Percentiles rank a stretch among this genome's conserved stretches.
phyloP scores from a whole-genome alignment of 2,329 filamentous ascomycete species.

The Xylariaceae sp. region DNA sequence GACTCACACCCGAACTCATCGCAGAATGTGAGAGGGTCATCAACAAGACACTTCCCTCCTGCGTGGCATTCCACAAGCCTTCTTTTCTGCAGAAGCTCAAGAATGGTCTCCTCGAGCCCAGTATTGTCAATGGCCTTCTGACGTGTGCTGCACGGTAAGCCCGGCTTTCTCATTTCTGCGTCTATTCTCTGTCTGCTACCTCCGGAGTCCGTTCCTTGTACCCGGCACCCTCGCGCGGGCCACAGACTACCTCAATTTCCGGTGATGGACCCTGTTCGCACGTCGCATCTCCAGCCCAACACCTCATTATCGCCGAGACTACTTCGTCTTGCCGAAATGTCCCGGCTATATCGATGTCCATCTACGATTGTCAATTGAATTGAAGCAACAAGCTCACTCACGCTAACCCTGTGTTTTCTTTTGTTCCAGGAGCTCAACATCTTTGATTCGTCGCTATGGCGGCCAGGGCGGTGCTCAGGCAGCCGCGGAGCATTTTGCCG shows the following conservation, averaged over 20 bases:
- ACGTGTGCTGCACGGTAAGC: conserved; percentile 57
- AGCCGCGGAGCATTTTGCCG: conserved; percentile 58
- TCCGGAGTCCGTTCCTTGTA: conserved; percentile 19
- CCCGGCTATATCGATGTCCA: conserved; percentile 10
- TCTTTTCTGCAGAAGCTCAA: conserved; percentile 61
- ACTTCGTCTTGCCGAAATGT: conserved; percentile 4
- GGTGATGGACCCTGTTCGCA: conserved; percentile 15
- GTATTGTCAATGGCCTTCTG: conserved; percentile 57
- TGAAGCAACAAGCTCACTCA: neutral
- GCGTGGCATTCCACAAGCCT: conserved; percentile 62
- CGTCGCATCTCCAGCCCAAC: conserved; percentile 13
- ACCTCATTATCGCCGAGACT: conserved; percentile 10
- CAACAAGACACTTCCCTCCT: conserved; percentile 59
- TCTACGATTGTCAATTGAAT: neutral
- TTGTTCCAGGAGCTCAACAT: conserved; percentile 49
- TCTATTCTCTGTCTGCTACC: conserved; percentile 9
- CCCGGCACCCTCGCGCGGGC: conserved; percentile 14
- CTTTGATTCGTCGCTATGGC: conserved; percentile 57
- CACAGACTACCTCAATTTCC: conserved; percentile 17
- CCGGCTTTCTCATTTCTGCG: neutral
- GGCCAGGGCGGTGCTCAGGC: conserved; percentile 46
- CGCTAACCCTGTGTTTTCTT: conserved; percentile 10
- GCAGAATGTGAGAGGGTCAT: conserved; percentile 60
- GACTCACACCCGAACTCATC: conserved; percentile 56
- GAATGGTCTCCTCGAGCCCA: conserved; percentile 52